These are phyloP conservation scores for Suhomyces kilbournensis DNA, from an alignment of 805 yeast genomes.

Conservation along the genomic window DNA sequence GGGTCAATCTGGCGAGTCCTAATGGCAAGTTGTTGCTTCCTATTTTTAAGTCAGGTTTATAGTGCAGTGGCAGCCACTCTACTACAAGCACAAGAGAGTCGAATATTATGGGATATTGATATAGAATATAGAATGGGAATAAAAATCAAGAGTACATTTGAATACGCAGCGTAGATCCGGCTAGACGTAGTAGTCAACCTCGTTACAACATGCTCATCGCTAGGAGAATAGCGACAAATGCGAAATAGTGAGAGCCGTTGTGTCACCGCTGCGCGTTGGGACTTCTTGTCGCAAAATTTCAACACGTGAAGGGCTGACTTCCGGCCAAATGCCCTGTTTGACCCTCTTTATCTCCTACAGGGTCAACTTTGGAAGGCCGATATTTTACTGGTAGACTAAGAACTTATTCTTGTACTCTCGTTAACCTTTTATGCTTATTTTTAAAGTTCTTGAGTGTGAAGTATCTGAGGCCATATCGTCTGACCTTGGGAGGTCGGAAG, in stretches of 20 bases:
- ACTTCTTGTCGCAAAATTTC: no score
- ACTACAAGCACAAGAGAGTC: conserved; percentile 49
- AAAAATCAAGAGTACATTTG: neutral
- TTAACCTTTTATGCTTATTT: neutral
- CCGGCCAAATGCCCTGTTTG: neutral
- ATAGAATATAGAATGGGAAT: conserved; percentile 21
- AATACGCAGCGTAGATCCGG: neutral
- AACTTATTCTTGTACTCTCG: no score
- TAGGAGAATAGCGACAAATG: neutral
- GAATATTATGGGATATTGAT: conserved; percentile 80
- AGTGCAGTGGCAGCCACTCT: conserved; percentile 84
- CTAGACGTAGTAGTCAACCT: neutral
- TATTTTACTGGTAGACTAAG: neutral
- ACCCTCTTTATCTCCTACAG: neutral
- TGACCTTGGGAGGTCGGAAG: neutral
- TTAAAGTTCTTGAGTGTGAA: neutral
- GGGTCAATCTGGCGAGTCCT: conserved; percentile 71
- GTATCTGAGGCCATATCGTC: neutral
- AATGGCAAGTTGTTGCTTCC: conserved; percentile 73
- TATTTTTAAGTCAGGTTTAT: conserved; percentile 70
- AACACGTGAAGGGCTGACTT: neutral
- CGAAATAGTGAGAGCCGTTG: neutral
- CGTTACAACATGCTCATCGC: neutral
- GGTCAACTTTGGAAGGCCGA: neutral
- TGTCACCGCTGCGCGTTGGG: no score